Evolutionary conservation across 2,329 filamentous ascomycete species (phyloP).

Genomic region (Myotisia sp.): DNA sequence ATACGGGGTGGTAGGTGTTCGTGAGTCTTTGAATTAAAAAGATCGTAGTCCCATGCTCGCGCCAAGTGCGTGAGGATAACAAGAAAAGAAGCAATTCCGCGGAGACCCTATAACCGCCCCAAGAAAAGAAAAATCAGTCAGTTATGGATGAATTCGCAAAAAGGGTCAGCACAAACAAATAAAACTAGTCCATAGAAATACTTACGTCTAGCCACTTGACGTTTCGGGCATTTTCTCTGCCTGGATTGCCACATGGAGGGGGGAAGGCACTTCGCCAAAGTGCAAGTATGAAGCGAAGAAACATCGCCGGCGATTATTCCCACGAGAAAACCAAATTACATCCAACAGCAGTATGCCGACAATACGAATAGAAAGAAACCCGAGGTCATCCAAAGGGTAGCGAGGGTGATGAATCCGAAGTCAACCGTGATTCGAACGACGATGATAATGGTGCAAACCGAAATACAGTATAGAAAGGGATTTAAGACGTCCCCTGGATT

Average conservation of each 20-base stretch:
- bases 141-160: background rate
- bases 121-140: background rate
- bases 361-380: too few species aligned
- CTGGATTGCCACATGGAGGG: background rate
- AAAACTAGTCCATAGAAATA: background rate
- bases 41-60: conserved; percentile 38
- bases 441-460: too few species aligned
- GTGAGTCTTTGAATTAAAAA: conserved; percentile 36
- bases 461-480: too few species aligned
- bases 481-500: too few species aligned
- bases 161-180: too few species aligned
- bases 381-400: too few species aligned
- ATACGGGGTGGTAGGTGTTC: conserved; percentile 31
- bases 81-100: conserved; percentile 40
- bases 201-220: conserved; percentile 30
- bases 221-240: conserved; percentile 15
- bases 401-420: too few species aligned
- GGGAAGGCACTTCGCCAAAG: background rate
- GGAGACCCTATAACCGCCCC: conserved; percentile 36
- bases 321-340: too few species aligned
- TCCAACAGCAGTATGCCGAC: too few species aligned
- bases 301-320: too few species aligned
- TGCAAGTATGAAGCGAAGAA: conserved; percentile 4
- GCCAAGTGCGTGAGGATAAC: conserved; percentile 41
- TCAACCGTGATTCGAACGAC: too few species aligned